Conservation (phyloP, 371 early-diverging fungal genomes). For the Actinomortierella ambigua region DNA sequence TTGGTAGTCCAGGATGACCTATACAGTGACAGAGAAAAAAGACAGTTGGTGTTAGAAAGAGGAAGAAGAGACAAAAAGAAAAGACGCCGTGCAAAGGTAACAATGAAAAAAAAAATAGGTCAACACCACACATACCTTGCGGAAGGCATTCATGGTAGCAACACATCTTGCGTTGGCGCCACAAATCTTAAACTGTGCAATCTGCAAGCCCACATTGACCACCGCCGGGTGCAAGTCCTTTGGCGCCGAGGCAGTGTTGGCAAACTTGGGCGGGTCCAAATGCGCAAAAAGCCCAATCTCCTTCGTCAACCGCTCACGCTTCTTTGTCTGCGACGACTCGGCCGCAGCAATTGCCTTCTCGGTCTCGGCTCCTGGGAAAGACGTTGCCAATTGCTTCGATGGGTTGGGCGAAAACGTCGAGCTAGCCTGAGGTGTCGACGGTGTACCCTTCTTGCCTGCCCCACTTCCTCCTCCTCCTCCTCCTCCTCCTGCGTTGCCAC, state of each 20-base stretch:
- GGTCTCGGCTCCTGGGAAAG: slow-evolving; percentile 47
- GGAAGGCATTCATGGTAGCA: slow-evolving; percentile 84
- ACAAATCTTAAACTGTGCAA: slow-evolving; percentile 82
- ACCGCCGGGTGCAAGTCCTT: slow-evolving; percentile 90
- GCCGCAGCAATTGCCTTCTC: slow-evolving; percentile 31
- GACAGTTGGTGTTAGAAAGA: no score
- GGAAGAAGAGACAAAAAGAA: no score
- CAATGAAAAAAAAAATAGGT: no score
- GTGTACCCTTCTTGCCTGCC: slow-evolving; percentile 40
- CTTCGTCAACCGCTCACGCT: slow-evolving; percentile 49
- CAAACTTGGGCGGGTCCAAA: slow-evolving; percentile 64
- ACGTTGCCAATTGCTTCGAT: slow-evolving; percentile 36
- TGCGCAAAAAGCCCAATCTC: slow-evolving; percentile 72
- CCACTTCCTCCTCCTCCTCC: slow-evolving; percentile 4
- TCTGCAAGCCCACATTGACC: slow-evolving; percentile 82
- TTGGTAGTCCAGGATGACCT: slow-evolving; percentile 91
- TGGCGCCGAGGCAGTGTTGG: slow-evolving; percentile 52
- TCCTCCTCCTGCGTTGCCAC: slow-evolving; percentile 3
- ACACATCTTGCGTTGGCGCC: slow-evolving; percentile 92
- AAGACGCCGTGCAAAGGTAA: no score
- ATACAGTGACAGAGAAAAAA: slow-evolving; percentile 3
- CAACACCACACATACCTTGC: slow-evolving; percentile 74
- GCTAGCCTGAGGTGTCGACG: slow-evolving; percentile 27
- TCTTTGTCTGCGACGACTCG: slow-evolving; percentile 49
- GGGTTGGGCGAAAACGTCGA: slow-evolving; percentile 47